These are phyloP conservation scores for Flaveria trinervia DNA, from an alignment of 129 eudicot genomes.

Conservation along the genomic window DNA sequence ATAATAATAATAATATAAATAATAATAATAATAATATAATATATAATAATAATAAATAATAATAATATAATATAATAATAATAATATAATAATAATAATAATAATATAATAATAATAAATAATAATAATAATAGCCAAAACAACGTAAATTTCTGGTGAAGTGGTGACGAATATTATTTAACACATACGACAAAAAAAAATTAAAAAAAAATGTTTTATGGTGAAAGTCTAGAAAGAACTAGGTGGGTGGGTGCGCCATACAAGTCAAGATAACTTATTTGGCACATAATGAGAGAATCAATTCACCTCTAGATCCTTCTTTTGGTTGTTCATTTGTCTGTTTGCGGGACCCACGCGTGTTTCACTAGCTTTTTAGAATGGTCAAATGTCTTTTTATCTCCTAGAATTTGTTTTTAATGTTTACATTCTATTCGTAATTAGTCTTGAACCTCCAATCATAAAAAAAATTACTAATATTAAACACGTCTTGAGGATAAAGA, in stretches of 20 bases:
- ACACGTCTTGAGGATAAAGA: not conserved
- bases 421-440: too few relatives aligned
- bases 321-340: slow-evolving; percentile 8
- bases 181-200: not conserved
- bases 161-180: too few relatives aligned
- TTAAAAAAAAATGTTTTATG: not conserved
- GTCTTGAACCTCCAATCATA: too few relatives aligned
- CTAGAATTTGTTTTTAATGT: too few relatives aligned
- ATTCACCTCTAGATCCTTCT: slow-evolving; percentile 28
- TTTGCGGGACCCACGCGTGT: slow-evolving; percentile 18
- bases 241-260: slow-evolving; percentile 14
- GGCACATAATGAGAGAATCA: not conserved
- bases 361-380: not conserved
- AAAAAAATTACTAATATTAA: too few relatives aligned
- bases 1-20: not conserved
- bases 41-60: not conserved
- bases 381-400: too few relatives aligned
- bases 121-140: too few relatives aligned
- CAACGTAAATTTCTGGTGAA: not conserved
- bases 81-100: not conserved
- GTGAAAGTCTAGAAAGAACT: not conserved
- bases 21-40: too few relatives aligned
- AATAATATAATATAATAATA: not conserved
- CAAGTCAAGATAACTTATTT: slow-evolving; percentile 19
- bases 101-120: too few relatives aligned